Conservation (phyloP, 305 asterid species). For the Withania somnifera region DNA sequence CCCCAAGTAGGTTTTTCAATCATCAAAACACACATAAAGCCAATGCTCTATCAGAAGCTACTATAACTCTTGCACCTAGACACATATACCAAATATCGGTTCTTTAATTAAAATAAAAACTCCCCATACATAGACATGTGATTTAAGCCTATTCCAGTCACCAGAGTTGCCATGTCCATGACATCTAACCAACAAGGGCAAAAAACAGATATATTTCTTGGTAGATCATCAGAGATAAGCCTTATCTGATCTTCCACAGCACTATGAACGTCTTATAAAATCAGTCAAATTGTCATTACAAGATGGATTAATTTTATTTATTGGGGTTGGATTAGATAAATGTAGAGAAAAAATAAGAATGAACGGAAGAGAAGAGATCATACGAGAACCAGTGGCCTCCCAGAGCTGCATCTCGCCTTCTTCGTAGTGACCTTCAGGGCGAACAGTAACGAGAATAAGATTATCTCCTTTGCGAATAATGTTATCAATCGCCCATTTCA, state of each 20-base stretch:
- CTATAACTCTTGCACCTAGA: too few relatives aligned
- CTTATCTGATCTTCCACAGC: not conserved
- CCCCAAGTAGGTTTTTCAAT: too few relatives aligned
- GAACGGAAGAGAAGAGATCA: slow-evolving; percentile 3
- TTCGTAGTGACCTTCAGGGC: slow-evolving; percentile 54
- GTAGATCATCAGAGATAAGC: not conserved
- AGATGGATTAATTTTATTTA: not conserved
- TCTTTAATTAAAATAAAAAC: too few relatives aligned
- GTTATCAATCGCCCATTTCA: slow-evolving; percentile 67
- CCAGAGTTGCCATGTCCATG: not conserved
- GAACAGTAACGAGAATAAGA: slow-evolving; percentile 50
- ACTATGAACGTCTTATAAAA: not conserved
- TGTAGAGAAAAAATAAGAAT: not conserved
- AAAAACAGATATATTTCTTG: not conserved
- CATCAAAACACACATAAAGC: too few relatives aligned
- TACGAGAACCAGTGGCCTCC: slow-evolving; percentile 93
- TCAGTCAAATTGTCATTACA: not conserved
- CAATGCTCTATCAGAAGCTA: too few relatives aligned
- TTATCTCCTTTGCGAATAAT: slow-evolving; percentile 56
- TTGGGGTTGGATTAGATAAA: not conserved
- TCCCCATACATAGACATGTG: not conserved
- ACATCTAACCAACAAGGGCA: not conserved
- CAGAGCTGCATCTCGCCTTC: slow-evolving; percentile 90
- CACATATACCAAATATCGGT: too few relatives aligned
- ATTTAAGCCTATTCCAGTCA: not conserved